phyloP scores from a whole-genome alignment of 257 asterid species.

The Mitragyna speciosa region DNA sequence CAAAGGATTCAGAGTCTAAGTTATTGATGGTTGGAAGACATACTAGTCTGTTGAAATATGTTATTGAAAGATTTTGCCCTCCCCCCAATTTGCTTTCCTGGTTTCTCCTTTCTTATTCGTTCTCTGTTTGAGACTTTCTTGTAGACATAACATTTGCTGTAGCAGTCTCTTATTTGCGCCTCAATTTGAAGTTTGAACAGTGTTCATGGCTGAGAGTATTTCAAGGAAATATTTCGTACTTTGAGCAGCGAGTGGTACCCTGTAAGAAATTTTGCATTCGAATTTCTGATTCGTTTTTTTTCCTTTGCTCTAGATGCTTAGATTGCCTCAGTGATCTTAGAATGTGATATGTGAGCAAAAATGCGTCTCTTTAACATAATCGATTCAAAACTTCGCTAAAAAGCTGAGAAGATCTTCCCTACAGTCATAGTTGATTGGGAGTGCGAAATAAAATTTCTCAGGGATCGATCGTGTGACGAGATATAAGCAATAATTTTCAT shows the following conservation, averaged over 20 bases:
- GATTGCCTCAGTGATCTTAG: neutral
- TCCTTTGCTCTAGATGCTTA: neutral
- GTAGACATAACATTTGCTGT: slow-evolving; percentile 17
- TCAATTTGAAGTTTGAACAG: neutral
- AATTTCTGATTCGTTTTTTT: neutral
- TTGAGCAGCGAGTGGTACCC: neutral
- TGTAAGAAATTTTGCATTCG: neutral
- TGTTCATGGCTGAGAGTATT: neutral
- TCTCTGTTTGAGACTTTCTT: slow-evolving; percentile 2
- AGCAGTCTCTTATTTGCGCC: slow-evolving; percentile 6
- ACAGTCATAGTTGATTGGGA: too few species aligned
- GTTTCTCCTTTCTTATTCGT: slow-evolving; percentile 4
- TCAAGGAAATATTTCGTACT: neutral
- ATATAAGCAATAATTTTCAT: too few species aligned
- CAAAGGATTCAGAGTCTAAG: slow-evolving; percentile 75
- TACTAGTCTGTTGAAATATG: slow-evolving; percentile 13
- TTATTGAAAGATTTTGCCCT: slow-evolving; percentile 6
- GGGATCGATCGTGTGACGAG: too few species aligned
- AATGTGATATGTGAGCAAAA: neutral
- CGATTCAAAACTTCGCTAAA: too few species aligned
- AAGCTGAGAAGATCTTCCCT: too few species aligned
- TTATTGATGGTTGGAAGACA: slow-evolving; percentile 12
- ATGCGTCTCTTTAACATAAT: too few species aligned
- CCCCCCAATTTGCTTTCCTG: slow-evolving; percentile 5
- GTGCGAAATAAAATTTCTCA: too few species aligned